Evolutionary conservation across 2,329 filamentous ascomycete genomes (phyloP), one percentile per base, ranked within the genome.

Genomic region (Hymenoscyphus fructigenus): DNA sequence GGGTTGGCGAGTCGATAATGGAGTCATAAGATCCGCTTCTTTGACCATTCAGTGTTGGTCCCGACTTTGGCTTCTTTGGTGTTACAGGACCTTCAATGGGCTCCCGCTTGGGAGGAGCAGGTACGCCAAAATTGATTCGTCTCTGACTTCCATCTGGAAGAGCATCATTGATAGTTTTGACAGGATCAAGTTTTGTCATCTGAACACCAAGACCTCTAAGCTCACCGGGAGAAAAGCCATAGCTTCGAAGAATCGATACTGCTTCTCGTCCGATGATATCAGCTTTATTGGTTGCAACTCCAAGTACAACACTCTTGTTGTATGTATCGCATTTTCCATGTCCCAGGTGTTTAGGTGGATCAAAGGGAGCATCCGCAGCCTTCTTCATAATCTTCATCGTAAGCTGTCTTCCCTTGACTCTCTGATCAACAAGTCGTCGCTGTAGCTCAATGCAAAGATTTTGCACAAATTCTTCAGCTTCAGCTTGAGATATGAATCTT

Each of bases 351-450:
- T 99, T 99, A 0, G 90, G 88, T 1, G 95, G 92, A 75, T 98
- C 93, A 17, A 97, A 79, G 0, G 95, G 95, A 17, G 95, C 94
- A 78, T 97, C 91, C 26, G 88, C 81, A 17, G 93, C 87, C 67
- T 94, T 87, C 67, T 90, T 86, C 93, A 99, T 97, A 66, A 99
- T 90, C 75, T 97, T 98, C 82, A 99, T 87, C 0, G 93, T 97
- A 59, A 99, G 81, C 67, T 96, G 91, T 69, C 86, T 91, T 15
- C 95, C 95, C 73, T 91, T 96, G 61, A 97, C 92, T 34, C 88
- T 84, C 75, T 97, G 92, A 68, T 93, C 91, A 26, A 93, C 74
- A 20, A 99, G 79, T 1, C 95, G 85, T 63, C 88, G 89, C 71
- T 93, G 88, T 6, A 99, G 80, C 76, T 99, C 95, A 63, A 89